phyloP scores from a whole-genome alignment of 352 stramenopile genomes.

The Pythium utonaiense region DNA sequence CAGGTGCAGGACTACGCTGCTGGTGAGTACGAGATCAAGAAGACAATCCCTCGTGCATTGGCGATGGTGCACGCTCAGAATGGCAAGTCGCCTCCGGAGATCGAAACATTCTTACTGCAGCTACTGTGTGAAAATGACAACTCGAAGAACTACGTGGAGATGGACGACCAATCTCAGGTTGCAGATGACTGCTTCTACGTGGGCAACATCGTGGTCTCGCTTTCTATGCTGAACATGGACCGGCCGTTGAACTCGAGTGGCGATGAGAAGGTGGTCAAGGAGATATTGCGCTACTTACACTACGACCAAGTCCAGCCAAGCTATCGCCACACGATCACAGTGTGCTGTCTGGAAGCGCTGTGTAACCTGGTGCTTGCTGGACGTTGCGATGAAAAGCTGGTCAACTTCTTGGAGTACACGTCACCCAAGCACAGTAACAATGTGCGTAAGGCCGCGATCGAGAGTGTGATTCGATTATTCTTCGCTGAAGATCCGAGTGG shows the following conservation, averaged over 20 bases:
- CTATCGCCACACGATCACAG: constrained; percentile 76
- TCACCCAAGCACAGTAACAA: constrained; percentile 66
- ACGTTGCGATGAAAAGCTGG: constrained; percentile 58
- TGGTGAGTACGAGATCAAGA: constrained; percentile 88
- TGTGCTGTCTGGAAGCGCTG: constrained; percentile 77
- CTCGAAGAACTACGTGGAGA: constrained; percentile 88
- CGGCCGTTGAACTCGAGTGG: constrained; percentile 40
- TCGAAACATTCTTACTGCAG: constrained; percentile 76
- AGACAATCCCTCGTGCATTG: constrained; percentile 73
- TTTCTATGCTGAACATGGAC: constrained; percentile 70
- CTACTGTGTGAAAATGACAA: constrained; percentile 84
- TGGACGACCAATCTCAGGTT: constrained; percentile 82
- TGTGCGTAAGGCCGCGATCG: constrained; percentile 80
- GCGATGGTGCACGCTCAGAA: constrained; percentile 77
- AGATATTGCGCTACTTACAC: constrained; percentile 78
- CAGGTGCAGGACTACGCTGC: constrained; percentile 83
- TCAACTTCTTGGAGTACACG: constrained; percentile 74
- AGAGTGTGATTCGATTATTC: constrained; percentile 80
- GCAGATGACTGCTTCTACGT: constrained; percentile 86
- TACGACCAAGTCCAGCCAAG: constrained; percentile 85
- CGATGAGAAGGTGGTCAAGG: constrained; percentile 51
- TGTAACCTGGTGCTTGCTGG: constrained; percentile 75
- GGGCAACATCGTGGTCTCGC: constrained; percentile 65
- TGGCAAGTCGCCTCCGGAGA: constrained; percentile 70
- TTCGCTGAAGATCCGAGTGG: constrained; percentile 70